Evolutionary conservation across 331 rosid species (phyloP), one percentile per base, ranked within the genome.

Genomic region (Stylosanthes scabra): DNA sequence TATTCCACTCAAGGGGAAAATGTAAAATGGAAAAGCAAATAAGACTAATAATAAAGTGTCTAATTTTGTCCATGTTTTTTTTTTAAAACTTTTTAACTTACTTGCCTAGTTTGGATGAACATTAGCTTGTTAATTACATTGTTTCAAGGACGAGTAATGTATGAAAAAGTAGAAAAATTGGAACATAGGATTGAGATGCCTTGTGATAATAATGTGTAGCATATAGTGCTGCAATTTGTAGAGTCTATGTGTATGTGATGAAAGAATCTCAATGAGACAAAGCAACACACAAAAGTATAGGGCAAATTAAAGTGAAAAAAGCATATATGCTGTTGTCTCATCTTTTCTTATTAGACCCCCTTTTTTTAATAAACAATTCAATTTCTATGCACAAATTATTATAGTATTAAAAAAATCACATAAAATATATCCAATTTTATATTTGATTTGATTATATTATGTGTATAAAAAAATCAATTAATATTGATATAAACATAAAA

Each of bases 201-300:
- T 77, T 12, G 76, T 63, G 64, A 71, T 44, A 71, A 65, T 75
- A 65, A 65, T 72, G 63, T 55, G 25, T 20, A 20, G 25, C 25
- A 20, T 20, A 20, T 20, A 20, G 25, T 20, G 42, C 27, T 45
- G 65, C 83, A 78, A 66, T 55, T 3, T 31, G 37, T 31, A 31
- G 3, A 31, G 37, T 31, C 37, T 31, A 54, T 72, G 74, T 64
- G 74, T 71, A 20, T 72, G 81, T 78, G 82, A 83, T 62, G 37
- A 74, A 68, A 80, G 87, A 82, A 84, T 84, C 87, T 74, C 65
- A 68, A 29, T 63, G 73, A 76, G 80, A 83, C 68, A 74, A 81
- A 81, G 61, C 55, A 81, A 76, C 81, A 76, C 78, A 70, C 37
- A 46, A 78, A 71, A 77, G 81, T 42, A 62, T 55, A 41, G 34